phyloP scores from a whole-genome alignment of 805 yeast genomes.

The Yarrowia keelungensis region DNA sequence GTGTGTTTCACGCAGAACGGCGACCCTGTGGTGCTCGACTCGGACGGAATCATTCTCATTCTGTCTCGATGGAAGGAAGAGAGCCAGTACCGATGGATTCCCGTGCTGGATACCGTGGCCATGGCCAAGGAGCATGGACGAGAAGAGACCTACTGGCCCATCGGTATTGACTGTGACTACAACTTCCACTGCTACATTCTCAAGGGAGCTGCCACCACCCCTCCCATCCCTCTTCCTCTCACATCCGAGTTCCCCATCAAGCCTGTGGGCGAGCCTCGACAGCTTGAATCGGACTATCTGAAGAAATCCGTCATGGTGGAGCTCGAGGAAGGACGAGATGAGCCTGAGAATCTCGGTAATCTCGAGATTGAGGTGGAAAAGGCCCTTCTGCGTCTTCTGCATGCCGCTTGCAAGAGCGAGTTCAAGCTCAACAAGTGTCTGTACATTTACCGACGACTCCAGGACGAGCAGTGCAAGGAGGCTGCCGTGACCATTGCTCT shows the following conservation, averaged over 20 bases:
- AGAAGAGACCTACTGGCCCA: conserved; percentile 82
- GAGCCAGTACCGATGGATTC: conserved; percentile 84
- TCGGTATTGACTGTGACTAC: conserved; percentile 70
- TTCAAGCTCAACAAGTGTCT: conserved; percentile 69
- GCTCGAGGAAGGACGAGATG: conserved; percentile 45
- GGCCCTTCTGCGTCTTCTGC: conserved; percentile 77
- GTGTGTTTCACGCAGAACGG: conserved; percentile 87
- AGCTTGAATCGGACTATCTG: conserved; percentile 44
- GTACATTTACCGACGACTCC: conserved; percentile 70
- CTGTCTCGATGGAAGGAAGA: conserved; percentile 80
- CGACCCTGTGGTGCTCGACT: conserved; percentile 89
- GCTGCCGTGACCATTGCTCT: conserved; percentile 89
- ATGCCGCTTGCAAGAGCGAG: conserved; percentile 68
- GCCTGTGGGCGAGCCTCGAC: conserved; percentile 60
- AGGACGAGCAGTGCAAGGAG: conserved; percentile 76
- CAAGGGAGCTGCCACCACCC: conserved; percentile 70
- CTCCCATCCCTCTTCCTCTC: conserved; percentile 82
- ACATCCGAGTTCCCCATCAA: conserved; percentile 78
- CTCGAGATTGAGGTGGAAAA: conserved; percentile 69
- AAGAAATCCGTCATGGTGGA: conserved; percentile 44
- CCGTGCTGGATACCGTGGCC: conserved; percentile 68
- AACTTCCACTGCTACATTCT: conserved; percentile 75
- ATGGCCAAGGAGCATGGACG: conserved; percentile 56
- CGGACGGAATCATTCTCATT: conserved; percentile 72
- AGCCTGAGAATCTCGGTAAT: conserved; percentile 52